Base-by-base conservation (phyloP, 768 basidiomycete species). In the Termitomyces sp. region DNA sequence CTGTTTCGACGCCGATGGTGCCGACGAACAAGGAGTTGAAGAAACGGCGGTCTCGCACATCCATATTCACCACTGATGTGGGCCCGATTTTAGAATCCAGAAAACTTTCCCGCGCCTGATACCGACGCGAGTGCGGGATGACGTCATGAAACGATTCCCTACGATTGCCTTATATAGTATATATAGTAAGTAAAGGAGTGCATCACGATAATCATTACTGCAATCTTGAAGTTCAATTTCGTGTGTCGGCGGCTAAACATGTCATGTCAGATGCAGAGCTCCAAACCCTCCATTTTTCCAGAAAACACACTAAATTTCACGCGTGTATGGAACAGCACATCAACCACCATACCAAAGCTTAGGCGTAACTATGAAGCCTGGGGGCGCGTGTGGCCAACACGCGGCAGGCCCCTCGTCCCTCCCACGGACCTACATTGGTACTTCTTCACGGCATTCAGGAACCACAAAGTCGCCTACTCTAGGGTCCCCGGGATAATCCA, bases 371-470 rank as follows among this genome's bases (percentile, higher is more conserved):
- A 26, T 33, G 46, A 38, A 30, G 37, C 21, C 14, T 51, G 56
- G 30, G 17, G 49, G 50, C 50, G 50, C 55, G 52, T 56, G 55
- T 53, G 56, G 37, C 33, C 45, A 33, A 46, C 56, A 46, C 15
- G 56, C 52, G 44, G 56, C 51, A 53, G 14, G 26, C 19, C 46
- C 9, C 31, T 14, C 35, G 4, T 6, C 40, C n/a, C 40, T 43
- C 41, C 33, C 49, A 50, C 44, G 44, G 26, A 37, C 21, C 33
- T 40, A 5, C 54, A 49, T 23, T 40, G 10, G 12, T 38, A 23
- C 37, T 48, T 17, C 40, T 48, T 49, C 38, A 28, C 30, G 35
- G 19, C 35, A 14, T n/a, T 9, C 45, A 54, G 53, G 44, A 47
- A 38, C 23, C n/a, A 45, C 4, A 45, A 35, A 37, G 12, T 37